Percentiles rank a stretch among this genome's conserved stretches.
Evolutionary conservation across 805 yeast species (phyloP).

Genomic region (Saccharomycopsis babjevae): DNA sequence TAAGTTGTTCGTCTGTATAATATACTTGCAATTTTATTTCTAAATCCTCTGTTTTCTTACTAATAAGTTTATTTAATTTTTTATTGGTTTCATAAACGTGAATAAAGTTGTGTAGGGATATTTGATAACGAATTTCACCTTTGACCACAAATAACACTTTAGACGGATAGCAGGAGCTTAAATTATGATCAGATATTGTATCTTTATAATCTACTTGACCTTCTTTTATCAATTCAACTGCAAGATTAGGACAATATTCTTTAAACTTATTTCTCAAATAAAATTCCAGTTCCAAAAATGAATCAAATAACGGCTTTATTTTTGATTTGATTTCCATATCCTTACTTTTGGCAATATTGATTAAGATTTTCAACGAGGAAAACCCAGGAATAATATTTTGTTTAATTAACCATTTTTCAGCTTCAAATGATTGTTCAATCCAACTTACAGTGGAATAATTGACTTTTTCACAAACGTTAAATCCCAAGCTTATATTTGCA

Average conservation of each 20-base stretch:
- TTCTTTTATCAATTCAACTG: slow-evolving; percentile 22
- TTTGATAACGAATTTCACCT: slow-evolving; percentile 24
- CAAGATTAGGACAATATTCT: slow-evolving; percentile 21
- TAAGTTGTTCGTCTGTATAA: slow-evolving; percentile 45
- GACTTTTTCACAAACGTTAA: slow-evolving; percentile 44
- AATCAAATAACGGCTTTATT: slow-evolving; percentile 28
- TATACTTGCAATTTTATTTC: slow-evolving; percentile 36
- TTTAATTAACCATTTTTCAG: slow-evolving; percentile 39
- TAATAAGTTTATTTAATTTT: slow-evolving; percentile 16
- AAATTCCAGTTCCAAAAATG: slow-evolving; percentile 34
- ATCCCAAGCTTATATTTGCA: slow-evolving; percentile 42
- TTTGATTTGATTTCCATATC: slow-evolving; percentile 26
- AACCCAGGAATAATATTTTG: slow-evolving; percentile 44
- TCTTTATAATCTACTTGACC: slow-evolving; percentile 28
- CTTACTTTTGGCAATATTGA: slow-evolving; percentile 33
- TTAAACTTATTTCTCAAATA: slow-evolving; percentile 31
- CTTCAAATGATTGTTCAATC: slow-evolving; percentile 40
- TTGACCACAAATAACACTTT: slow-evolving; percentile 33
- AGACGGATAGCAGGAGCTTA: slow-evolving; percentile 44
- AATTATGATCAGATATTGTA: slow-evolving; percentile 41
- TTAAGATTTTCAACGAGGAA: slow-evolving; percentile 38
- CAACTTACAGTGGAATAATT: slow-evolving; percentile 49
- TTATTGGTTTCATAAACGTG: slow-evolving; percentile 16
- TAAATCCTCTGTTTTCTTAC: slow-evolving; percentile 10
- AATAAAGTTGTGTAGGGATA: slow-evolving; percentile 27